Evolutionary conservation across 768 basidiomycete genomes (phyloP).

Genomic region (Termitomyces sp.): DNA sequence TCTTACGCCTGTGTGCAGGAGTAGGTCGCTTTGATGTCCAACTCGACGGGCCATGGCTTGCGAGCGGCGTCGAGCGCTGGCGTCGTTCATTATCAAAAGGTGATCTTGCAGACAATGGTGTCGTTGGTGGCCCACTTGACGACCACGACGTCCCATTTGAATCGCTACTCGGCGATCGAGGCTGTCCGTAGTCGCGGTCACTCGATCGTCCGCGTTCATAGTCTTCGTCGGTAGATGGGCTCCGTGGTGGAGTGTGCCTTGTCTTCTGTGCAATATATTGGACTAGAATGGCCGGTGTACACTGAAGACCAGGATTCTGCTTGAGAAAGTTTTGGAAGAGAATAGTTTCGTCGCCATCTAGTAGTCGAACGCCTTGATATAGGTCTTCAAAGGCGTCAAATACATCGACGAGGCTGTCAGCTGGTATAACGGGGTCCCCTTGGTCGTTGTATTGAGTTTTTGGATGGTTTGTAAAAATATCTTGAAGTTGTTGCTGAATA

Average conservation of each 20-base stretch:
- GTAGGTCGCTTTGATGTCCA: conserved; percentile 63
- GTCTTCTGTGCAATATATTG: conserved; percentile 63
- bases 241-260: conserved; percentile 38
- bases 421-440: conserved; percentile 66
- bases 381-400: conserved; percentile 59
- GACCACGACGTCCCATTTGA: conserved; percentile 48
- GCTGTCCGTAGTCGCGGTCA: conserved; percentile 29
- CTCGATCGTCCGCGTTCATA: conserved; percentile 33
- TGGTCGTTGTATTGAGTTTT: conserved; percentile 53
- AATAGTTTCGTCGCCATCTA: conserved; percentile 59
- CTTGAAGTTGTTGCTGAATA: conserved; percentile 65
- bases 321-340: conserved; percentile 57
- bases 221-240: conserved; percentile 33
- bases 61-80: conserved; percentile 68
- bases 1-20: conserved; percentile 67
- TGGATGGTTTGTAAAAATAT: conserved; percentile 66
- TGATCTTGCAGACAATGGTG: conserved; percentile 55
- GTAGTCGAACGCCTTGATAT: conserved; percentile 59
- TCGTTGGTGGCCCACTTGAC: conserved; percentile 48
- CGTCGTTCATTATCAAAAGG: conserved; percentile 68
- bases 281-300: conserved; percentile 65
- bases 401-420: conserved; percentile 66
- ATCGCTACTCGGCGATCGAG: conserved; percentile 56
- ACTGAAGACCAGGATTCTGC: conserved; percentile 58
- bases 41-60: conserved; percentile 62